Evolutionary conservation across 148 eudicot genomes (phyloP), one percentile per base, ranked within the genome.

Genomic region (Amaranthus cruentus): DNA sequence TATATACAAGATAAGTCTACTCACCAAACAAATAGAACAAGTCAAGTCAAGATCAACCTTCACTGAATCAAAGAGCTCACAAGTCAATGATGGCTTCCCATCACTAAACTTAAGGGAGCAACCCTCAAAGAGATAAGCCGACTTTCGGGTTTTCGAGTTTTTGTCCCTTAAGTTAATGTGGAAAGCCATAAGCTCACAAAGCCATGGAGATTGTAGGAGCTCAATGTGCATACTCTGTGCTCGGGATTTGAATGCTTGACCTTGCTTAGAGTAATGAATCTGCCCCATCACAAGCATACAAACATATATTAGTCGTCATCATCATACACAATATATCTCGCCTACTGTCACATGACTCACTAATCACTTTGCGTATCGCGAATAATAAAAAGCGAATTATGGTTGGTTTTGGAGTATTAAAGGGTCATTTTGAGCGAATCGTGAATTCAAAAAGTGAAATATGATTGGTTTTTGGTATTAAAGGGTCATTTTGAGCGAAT

Each of bases 161-260:
- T 83, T 79, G 63, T 85, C 90, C 83, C 90, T 85, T 69, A 87
- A 53, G 69, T 91, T 94, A 54, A 91, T 82, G 81, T 90, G 96
- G 68, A 91, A 91, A 71, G 98, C 98, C 90, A 94, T 87, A 7
- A 94, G 92, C 83, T 94, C 97, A 71, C 93, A 87, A 47, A 94
- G 89, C 98, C 98, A 94, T 11, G 98, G 98, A 50, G 98, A 94
- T 65, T 91, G 98, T 57, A 91, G 98, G 78, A 94, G 88, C 83
- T 94, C 98, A 77, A 90, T 76, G 66, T 88, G 89, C 98, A 83
- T 87, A 60, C 83, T 88, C 66, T 88, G 97, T 42, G 91, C 97
- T 63, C 87, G 90, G n/a, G 97, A 91, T 78, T 88, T 94, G 81
- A 94, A 94, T 66, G 84, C 92, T 76, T 88, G 97, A 55, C 97